phyloP scores from a whole-genome alignment of 1,139 yeast genomes.

The Hyphopichia khmerensis region DNA sequence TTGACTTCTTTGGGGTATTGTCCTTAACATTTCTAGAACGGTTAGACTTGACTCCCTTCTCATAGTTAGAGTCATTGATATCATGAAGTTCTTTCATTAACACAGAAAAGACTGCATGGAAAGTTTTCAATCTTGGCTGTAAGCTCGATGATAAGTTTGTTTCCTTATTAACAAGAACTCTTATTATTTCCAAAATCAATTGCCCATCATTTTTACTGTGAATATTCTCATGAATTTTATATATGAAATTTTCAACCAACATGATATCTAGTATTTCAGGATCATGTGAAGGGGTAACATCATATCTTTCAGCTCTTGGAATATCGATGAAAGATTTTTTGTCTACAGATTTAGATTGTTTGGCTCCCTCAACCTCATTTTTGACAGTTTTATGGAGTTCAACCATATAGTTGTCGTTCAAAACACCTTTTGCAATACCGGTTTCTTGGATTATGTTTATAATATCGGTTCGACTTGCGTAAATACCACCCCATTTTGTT shows the following conservation, averaged over 20 bases:
- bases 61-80: conserved; percentile 32
- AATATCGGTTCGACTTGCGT: conserved; percentile 10
- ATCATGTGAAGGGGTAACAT: conserved; percentile 2
- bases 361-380: conserved; percentile 6
- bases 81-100: conserved; percentile 36
- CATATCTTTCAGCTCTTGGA: neutral
- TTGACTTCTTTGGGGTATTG: conserved; percentile 21
- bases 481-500: conserved; percentile 36
- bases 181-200: conserved; percentile 23
- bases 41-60: conserved; percentile 14
- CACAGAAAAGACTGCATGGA: conserved; percentile 29
- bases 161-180: conserved; percentile 18
- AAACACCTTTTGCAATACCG: conserved; percentile 10
- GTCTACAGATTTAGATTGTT: conserved; percentile 1
- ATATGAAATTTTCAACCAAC: conserved; percentile 35
- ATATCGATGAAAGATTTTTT: neutral
- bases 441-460: conserved; percentile 8
- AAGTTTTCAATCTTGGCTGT: conserved; percentile 24
- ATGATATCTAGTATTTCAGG: conserved; percentile 20
- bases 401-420: conserved; percentile 11
- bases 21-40: conserved; percentile 13
- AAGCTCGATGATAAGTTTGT: conserved; percentile 16
- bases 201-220: conserved; percentile 18
- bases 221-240: conserved; percentile 27
- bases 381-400: conserved; percentile 4